Evolutionary conservation across 345 rosid species (phyloP), one percentile per base, ranked within the genome.

Genomic region (Citrus reticulata): DNA sequence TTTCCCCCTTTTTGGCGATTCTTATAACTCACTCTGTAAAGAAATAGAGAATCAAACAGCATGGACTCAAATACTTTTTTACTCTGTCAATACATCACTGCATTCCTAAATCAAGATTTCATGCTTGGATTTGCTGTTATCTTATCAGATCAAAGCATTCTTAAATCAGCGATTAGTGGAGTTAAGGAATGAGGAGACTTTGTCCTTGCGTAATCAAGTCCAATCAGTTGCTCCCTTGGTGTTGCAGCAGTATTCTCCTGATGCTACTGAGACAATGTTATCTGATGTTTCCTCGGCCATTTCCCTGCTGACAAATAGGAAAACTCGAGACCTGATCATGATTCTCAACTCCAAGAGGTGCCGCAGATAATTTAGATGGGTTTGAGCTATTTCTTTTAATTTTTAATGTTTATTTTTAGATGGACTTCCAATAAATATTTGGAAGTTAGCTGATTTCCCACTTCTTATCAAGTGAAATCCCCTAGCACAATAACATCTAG

Each of bases 271-370:
- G 85, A 85, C 88, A 66, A 92, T 94, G 94, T 74, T 90, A 67
- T 87, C 85, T 55, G 90, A 86, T 75, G 83, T 96, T 82, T 87
- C 92, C 64, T 78, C 73, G 67, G 93, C 89, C 80, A 91, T 94
- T 72, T 85, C 94, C 34, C 83, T 94, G 84, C 88, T 96, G 77
- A 92, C 99, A 75, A 91, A 91, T 81, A 88, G 86, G 85, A 96
- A 91, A 89, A 89, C 93, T 17, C 85, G 94, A 67, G 98, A 96
- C 84, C 81, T 90, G 80, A 92, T 96, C 83, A 90, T 94, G 98
- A 89, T 96, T 79, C 93, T 93, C 74, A 96, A 96, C 92, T 96
- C 98, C 81, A 96, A 81, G 86, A 91, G 99, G 99, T 93, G 68
- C 65, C 62, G n/a, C 27, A 9, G 55, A 40, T 84, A 70, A 74